phyloP scores from a whole-genome alignment of 2,329 filamentous ascomycete species.

The Aureobasidium zeae region DNA sequence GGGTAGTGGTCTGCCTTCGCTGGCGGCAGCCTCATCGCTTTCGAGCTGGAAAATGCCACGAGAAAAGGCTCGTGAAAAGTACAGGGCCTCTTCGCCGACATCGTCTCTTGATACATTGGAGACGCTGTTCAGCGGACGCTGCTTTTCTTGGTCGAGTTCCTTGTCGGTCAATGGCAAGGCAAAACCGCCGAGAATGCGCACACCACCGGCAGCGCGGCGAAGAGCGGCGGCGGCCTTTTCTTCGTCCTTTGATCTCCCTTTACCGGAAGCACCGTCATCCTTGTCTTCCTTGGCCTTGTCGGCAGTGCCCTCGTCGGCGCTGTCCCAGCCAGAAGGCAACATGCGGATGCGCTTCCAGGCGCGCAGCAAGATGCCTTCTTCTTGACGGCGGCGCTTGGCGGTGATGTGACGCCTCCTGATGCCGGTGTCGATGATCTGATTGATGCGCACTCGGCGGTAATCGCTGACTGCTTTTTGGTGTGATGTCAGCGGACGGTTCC shows the following conservation, averaged over 20 bases:
- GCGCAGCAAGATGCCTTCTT: slow-evolving; percentile 58
- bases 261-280: slow-evolving; percentile 17
- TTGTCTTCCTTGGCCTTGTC: slow-evolving; percentile 15
- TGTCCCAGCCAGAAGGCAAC: slow-evolving; percentile 39
- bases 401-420: slow-evolving; percentile 57
- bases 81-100: slow-evolving; percentile 63
- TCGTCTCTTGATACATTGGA: slow-evolving; percentile 52
- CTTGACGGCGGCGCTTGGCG: slow-evolving; percentile 51
- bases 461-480: slow-evolving; percentile 75
- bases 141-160: slow-evolving; percentile 13
- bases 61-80: slow-evolving; percentile 22
- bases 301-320: slow-evolving; percentile 30
- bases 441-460: slow-evolving; percentile 69
- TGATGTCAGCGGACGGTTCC: slow-evolving; percentile 66
- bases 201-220: slow-evolving; percentile 40
- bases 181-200: slow-evolving; percentile 33
- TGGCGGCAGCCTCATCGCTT: not conserved
- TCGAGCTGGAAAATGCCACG: slow-evolving; percentile 1
- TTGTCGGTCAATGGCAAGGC: slow-evolving; percentile 8
- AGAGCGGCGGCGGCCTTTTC: slow-evolving; percentile 16
- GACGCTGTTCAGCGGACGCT: slow-evolving; percentile 1
- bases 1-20: not conserved
- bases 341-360: slow-evolving; percentile 54
- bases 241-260: slow-evolving; percentile 20
- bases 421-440: slow-evolving; percentile 69